Evolutionary conservation across 163 green algal genomes (phyloP), one percentile per base, ranked within the genome.

Genomic region (Volvox carteri): DNA sequence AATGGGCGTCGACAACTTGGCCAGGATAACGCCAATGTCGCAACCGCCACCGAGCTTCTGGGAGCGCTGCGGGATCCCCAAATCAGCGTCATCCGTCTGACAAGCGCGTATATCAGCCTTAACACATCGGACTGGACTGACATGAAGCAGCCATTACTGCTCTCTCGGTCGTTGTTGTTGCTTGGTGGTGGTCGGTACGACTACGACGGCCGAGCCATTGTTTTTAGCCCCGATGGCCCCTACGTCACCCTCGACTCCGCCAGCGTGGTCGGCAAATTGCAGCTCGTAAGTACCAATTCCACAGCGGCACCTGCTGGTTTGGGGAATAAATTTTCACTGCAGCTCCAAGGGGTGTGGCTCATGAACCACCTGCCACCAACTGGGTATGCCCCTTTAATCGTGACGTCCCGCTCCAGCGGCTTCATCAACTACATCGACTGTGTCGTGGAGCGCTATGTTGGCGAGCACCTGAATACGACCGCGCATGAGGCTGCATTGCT

Each of bases 361-460:
- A 48, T 12, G 21, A 81, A 83, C 50, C 68, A 75, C 83, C 11
- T 88, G 37, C 68, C 83, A 11, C 83, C 83, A 11, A 74, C 70
- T 14, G 83, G 83, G 7, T 88, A 83, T 37, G 50, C 23, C 23
- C 50, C 62, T 21, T 5, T 30, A 16, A 58, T 88, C 33, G 25
- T 81, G 0, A 30, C 12, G 4, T 5, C 23, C 18, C 50, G 35
- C 7, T 21, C 30, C 11, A 67, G 48, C 12, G 37, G 21, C 14
- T n/a, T 11, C 25, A 18, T 88, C 18, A 19, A 12, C 14, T 88
- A 83, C 50, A 37, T 33, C 6, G 83, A 81, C 4, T 81, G 67
- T 16, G 12, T 74, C 4, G 25, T 81, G 68, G 83, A 81, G 30
- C 67, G 83, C 9, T 7, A 28, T 1, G 83, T 46, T 11, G 83